Conservation (phyloP, 2,329 filamentous ascomycete genomes). For the Scedosporium boydii region DNA sequence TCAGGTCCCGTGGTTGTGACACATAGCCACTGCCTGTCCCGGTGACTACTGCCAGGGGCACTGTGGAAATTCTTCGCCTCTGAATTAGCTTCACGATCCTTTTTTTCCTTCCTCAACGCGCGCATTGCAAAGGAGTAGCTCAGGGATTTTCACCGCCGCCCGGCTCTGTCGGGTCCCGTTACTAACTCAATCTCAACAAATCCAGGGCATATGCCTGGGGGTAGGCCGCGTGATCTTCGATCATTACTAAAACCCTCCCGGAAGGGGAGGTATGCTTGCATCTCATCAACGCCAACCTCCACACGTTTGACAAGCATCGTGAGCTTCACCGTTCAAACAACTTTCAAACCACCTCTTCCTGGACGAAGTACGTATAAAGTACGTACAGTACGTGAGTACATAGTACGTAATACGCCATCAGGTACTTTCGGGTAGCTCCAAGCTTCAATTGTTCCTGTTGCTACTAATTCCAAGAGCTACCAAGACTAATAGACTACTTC, state of each 20-base stretch:
- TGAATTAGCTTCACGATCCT: background rate
- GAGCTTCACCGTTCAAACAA: background rate
- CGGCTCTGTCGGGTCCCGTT: background rate
- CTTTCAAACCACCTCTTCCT: no score
- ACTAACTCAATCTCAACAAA: background rate
- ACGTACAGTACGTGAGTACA: no score
- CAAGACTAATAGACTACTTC: no score
- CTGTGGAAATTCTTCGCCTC: background rate
- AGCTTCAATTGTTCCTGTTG: background rate
- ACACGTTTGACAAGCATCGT: background rate
- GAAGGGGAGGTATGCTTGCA: background rate
- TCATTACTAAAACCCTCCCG: background rate
- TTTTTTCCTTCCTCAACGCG: no score
- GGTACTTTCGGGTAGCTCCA: background rate
- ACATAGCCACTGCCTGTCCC: background rate
- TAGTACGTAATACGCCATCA: background rate
- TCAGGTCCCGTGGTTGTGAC: background rate
- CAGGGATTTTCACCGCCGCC: background rate
- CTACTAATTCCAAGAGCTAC: background rate
- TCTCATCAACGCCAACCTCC: background rate
- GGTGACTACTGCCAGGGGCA: background rate
- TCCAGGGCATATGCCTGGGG: background rate
- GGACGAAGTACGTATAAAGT: no score
- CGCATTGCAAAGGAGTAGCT: no score
- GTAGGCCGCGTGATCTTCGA: background rate